Conservation (phyloP, 1,139 yeast genomes). For the Hanseniaspora sp. region DNA sequence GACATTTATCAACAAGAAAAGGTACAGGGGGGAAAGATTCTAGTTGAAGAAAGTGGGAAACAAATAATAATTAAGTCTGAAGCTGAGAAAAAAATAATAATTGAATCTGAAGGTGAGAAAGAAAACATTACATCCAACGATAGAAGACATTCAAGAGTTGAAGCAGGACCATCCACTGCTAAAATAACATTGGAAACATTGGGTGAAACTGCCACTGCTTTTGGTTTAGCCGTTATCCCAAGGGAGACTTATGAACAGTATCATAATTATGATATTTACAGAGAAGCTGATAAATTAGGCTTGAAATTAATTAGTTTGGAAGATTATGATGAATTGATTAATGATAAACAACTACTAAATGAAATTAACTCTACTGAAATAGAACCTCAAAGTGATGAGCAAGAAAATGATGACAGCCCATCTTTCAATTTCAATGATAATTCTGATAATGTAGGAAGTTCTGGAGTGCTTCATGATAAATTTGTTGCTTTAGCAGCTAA, state of each 20-base stretch:
- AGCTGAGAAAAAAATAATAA: too few relatives aligned
- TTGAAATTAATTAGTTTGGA: slow-evolving; percentile 7
- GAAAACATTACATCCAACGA: neutral
- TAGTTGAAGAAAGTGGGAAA: too few relatives aligned
- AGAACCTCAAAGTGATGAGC: neutral
- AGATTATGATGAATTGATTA: neutral
- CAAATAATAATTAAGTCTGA: too few relatives aligned
- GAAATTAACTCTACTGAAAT: neutral
- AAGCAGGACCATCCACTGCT: neutral
- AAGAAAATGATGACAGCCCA: neutral
- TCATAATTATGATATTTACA: slow-evolving; percentile 20
- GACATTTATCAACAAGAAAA: too few relatives aligned
- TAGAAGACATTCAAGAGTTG: neutral
- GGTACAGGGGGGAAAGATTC: neutral
- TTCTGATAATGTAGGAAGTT: neutral
- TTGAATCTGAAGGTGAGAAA: too few relatives aligned
- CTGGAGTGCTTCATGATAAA: slow-evolving; percentile 12
- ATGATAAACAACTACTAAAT: neutral
- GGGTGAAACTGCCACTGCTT: slow-evolving; percentile 17
- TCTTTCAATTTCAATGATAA: neutral
- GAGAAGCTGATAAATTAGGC: slow-evolving; percentile 27
- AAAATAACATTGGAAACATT: slow-evolving; percentile 12
- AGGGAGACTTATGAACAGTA: slow-evolving; percentile 5
- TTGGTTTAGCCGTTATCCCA: slow-evolving; percentile 9
- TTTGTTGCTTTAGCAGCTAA: slow-evolving; percentile 19